Conservation (phyloP, 2,329 filamentous ascomycete species). For the Fusarium annulatum region DNA sequence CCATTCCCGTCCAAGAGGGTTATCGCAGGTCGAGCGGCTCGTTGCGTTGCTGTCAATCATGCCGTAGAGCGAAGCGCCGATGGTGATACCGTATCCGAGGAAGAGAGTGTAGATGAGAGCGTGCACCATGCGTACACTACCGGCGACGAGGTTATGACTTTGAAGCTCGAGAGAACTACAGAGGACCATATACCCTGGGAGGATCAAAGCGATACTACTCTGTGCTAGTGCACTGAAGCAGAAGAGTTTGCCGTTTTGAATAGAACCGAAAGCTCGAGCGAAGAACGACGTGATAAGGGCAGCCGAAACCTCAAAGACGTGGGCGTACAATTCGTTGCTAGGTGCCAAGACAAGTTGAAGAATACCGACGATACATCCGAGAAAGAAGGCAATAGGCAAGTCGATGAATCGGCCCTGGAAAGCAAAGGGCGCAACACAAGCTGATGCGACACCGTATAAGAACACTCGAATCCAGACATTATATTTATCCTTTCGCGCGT, state of each 20-base stretch:
- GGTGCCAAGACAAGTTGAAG: conserved; percentile 81
- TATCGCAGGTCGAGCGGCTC: conserved; percentile 54
- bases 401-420: conserved; percentile 83
- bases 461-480: conserved; percentile 67
- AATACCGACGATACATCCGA: conserved; percentile 79
- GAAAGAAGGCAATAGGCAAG: conserved; percentile 78
- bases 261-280: conserved; percentile 75
- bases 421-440: conserved; percentile 81
- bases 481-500: conserved; percentile 59
- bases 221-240: conserved; percentile 79
- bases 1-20: conserved; percentile 57
- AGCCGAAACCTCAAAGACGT: conserved; percentile 64
- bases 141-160: conserved; percentile 75
- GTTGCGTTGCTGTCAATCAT: conserved; percentile 68
- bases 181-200: conserved; percentile 67
- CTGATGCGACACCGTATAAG: conserved; percentile 80
- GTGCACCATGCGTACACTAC: conserved; percentile 80
- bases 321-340: conserved; percentile 74
- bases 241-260: conserved; percentile 67
- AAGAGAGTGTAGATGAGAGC: conserved; percentile 81
- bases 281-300: conserved; percentile 75
- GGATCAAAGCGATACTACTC: conserved; percentile 79
- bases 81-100: conserved; percentile 78
- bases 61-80: conserved; percentile 74
- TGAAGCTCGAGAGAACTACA: conserved; percentile 72